Percentiles rank a stretch among this genome's conserved stretches.
Evolutionary conservation across 805 yeast species (phyloP).

Genomic region (Suhomyces tanzawaensis): DNA sequence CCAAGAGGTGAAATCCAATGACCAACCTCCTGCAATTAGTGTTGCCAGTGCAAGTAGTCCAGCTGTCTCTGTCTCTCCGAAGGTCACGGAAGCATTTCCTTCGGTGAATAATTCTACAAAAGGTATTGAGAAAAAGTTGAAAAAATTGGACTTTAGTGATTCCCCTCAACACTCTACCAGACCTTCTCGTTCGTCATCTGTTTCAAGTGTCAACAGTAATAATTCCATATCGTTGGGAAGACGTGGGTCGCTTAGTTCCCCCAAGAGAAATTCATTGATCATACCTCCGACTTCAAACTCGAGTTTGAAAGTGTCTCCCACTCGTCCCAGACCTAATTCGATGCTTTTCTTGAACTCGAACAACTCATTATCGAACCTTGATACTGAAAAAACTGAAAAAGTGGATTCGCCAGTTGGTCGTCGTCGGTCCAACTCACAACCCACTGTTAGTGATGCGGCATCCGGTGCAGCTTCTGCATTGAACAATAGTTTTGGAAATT

Average conservation of each 20-base stretch:
- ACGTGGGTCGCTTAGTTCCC: conserved; percentile 18
- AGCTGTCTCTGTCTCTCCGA: background rate
- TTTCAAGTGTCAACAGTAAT: conserved; percentile 22
- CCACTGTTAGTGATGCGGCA: conserved; percentile 17
- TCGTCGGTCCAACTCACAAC: conserved; percentile 39
- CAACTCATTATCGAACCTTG: conserved; percentile 14
- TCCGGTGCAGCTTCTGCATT: conserved; percentile 36
- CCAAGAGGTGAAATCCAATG: background rate
- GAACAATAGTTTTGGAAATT: conserved; percentile 13
- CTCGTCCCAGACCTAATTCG: conserved; percentile 23
- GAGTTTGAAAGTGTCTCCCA: conserved; percentile 4
- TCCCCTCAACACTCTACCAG: conserved; percentile 8
- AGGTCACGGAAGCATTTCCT: conserved; percentile 10
- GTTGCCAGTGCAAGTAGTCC: background rate
- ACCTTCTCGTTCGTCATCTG: conserved; percentile 27
- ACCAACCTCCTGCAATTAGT: background rate
- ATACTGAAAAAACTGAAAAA: conserved; percentile 3
- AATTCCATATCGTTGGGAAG: conserved; percentile 14
- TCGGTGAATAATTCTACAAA: conserved; percentile 1
- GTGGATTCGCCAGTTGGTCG: conserved; percentile 18
- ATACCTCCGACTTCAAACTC: conserved; percentile 7
- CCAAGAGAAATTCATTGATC: conserved; percentile 14
- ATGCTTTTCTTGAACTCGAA: conserved; percentile 23
- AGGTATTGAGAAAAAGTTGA: conserved; percentile 11
- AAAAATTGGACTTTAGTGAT: conserved; percentile 16